Evolutionary conservation across 768 basidiomycete genomes (phyloP).

Genomic region (Lentinula edodes): DNA sequence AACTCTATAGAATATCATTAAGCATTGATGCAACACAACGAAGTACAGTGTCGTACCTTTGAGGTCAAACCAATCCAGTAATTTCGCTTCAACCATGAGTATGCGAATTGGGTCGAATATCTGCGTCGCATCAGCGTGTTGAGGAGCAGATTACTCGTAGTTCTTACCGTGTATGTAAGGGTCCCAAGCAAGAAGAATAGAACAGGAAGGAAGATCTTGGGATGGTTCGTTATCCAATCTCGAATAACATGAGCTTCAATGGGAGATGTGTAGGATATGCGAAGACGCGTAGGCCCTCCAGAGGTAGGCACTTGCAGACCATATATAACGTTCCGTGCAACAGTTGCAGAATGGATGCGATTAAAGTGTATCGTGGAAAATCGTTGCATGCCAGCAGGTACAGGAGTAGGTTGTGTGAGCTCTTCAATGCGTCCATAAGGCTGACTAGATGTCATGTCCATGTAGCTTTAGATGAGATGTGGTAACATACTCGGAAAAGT

Average conservation of each 20-base stretch:
- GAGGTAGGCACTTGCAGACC: slow-evolving; percentile 36
- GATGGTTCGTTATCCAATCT: slow-evolving; percentile 84
- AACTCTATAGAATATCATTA: slow-evolving; percentile 51
- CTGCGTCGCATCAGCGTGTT: slow-evolving; percentile 28
- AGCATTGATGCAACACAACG: neutral
- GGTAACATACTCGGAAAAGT: slow-evolving; percentile 59
- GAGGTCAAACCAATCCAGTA: slow-evolving; percentile 82
- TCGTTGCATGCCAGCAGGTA: slow-evolving; percentile 62
- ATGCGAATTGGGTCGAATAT: slow-evolving; percentile 91
- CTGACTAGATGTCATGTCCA: slow-evolving; percentile 26
- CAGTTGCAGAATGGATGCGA: slow-evolving; percentile 60
- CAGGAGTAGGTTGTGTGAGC: slow-evolving; percentile 52
- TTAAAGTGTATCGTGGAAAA: slow-evolving; percentile 60
- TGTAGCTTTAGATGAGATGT: neutral
- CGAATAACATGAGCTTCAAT: slow-evolving; percentile 62
- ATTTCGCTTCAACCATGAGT: slow-evolving; percentile 75
- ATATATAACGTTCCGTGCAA: slow-evolving; percentile 80
- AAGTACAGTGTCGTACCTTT: slow-evolving; percentile 36
- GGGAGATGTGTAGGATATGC: slow-evolving; percentile 55
- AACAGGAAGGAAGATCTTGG: slow-evolving; percentile 75
- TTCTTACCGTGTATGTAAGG: slow-evolving; percentile 76
- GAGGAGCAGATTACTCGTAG: neutral
- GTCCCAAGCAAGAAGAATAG: slow-evolving; percentile 86
- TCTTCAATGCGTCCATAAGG: slow-evolving; percentile 80
- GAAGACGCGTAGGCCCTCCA: slow-evolving; percentile 25